Evolutionary conservation across 768 basidiomycete species (phyloP).

Genomic region (Pisolithus sp.): DNA sequence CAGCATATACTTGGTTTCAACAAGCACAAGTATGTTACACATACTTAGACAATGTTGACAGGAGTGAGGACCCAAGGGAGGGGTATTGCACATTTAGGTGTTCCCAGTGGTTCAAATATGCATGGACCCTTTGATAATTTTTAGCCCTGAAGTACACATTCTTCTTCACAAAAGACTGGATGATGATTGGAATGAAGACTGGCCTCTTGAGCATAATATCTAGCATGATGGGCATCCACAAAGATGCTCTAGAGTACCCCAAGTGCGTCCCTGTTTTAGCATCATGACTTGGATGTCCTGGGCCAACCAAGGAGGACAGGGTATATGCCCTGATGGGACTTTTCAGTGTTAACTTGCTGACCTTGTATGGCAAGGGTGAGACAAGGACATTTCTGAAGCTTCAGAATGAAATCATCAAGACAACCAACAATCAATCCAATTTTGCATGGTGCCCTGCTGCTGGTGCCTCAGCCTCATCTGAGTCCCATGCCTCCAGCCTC

Average conservation of each 20-base stretch:
- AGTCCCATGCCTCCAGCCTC: neutral
- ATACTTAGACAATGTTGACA: constrained; percentile 7
- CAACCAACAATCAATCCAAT: constrained; percentile 7
- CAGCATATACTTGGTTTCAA: constrained; percentile 14
- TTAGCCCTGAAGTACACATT: constrained; percentile 9
- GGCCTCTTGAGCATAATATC: neutral
- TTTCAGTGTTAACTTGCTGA: constrained; percentile 9
- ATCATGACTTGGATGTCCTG: constrained; percentile 7
- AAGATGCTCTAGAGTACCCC: neutral
- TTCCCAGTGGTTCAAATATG: constrained; percentile 8
- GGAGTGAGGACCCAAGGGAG: neutral
- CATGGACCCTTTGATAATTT: neutral
- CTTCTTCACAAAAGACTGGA: constrained; percentile 12
- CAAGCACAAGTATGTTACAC: constrained; percentile 10
- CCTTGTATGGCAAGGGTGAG: constrained; percentile 14
- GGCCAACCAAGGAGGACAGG: constrained; percentile 14
- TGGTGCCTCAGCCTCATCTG: neutral
- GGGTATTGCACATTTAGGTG: neutral
- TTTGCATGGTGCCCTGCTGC: constrained; percentile 1
- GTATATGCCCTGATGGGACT: constrained; percentile 13
- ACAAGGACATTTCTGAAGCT: constrained; percentile 11
- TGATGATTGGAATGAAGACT: constrained; percentile 4
- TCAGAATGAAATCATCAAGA: constrained; percentile 5
- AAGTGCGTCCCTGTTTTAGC: neutral
- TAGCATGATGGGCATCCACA: neutral